Evolutionary conservation across 441 rosid species (phyloP), one percentile per base, ranked within the genome.

Genomic region (Pelargonium cotyledonis): DNA sequence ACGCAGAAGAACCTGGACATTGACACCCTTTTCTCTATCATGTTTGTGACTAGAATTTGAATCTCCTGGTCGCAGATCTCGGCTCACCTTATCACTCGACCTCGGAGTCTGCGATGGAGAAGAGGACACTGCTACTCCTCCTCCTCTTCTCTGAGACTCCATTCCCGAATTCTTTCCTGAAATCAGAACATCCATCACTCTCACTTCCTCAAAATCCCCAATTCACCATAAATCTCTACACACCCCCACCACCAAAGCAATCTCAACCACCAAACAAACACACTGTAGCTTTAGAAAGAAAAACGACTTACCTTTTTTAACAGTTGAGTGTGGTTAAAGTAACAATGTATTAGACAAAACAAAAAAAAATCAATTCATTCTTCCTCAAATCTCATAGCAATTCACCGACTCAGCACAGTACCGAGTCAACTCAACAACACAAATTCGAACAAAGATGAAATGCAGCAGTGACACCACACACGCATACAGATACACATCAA

Each of bases 1-100:
- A 69, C 99, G 98, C 78, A 92, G 84, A 38, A 95, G 86, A 46
- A 95, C 99, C 78, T 95, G 99, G 38, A 95, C 92, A 76, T 90
- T 95, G 26, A 95, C 99, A 53, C 98, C 98, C 82, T 95, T 95
- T 12, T 49, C 57, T 6, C n/a, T 49, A 49, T 49, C 57, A 14
- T 14, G 11, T 16, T 49, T 49, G 57, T 16, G 14, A 14, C 16
- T 49, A 5, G 57, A 49, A 49, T 49, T 49, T 6, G 57, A 49
- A 2, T 49, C 57, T 10, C 16, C 57, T 12, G 57, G 12, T 49
- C 57, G 57, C 57, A 12, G 16, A 49, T 49, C 57, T 49, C 57
- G 11, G 57, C 57, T 49, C 16, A 10, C 57, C 57, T 49, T 49
- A 49, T 49, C 57, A 49, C 1, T 49, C 16, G 57, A 49, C 57